phyloP scores from a whole-genome alignment of 2,329 filamentous ascomycete genomes.

The Stagonosporopsis tanaceti region DNA sequence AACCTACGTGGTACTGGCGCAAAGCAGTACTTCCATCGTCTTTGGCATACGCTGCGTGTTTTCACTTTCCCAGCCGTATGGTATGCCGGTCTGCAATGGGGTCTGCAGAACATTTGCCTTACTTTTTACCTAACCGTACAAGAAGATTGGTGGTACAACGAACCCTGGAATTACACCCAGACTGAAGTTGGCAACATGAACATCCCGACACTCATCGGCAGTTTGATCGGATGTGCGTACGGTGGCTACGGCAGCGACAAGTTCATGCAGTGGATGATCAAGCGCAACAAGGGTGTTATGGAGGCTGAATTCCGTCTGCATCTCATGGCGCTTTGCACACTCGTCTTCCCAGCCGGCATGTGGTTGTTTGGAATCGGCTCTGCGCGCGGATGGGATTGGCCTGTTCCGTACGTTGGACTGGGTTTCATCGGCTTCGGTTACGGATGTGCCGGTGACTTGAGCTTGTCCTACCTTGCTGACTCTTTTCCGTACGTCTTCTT shows the following conservation, averaged over 20 bases:
- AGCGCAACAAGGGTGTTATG: slow-evolving; percentile 61
- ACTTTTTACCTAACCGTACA: slow-evolving; percentile 67
- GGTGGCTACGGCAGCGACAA: slow-evolving; percentile 65
- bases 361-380: slow-evolving; percentile 64
- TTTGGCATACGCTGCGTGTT: slow-evolving; percentile 64
- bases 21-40: slow-evolving; percentile 61
- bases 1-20: slow-evolving; percentile 63
- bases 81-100: slow-evolving; percentile 67
- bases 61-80: slow-evolving; percentile 66
- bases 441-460: slow-evolving; percentile 65
- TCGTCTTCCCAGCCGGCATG: slow-evolving; percentile 61
- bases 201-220: slow-evolving; percentile 63
- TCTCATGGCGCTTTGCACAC: slow-evolving; percentile 59
- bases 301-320: slow-evolving; percentile 65
- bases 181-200: slow-evolving; percentile 66
- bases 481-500: slow-evolving; percentile 25
- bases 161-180: slow-evolving; percentile 64
- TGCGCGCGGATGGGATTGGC: slow-evolving; percentile 61
- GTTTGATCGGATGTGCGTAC: slow-evolving; percentile 64
- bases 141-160: slow-evolving; percentile 63
- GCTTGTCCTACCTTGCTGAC: slow-evolving; percentile 27
- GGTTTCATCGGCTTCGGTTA: slow-evolving; percentile 68
- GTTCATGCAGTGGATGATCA: slow-evolving; percentile 64
- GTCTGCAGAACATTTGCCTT: slow-evolving; percentile 67
- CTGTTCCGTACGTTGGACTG: slow-evolving; percentile 62